These are phyloP conservation scores for Pholiota microspora DNA, from an alignment of 768 basidiomycete genomes.

Conservation along the genomic window DNA sequence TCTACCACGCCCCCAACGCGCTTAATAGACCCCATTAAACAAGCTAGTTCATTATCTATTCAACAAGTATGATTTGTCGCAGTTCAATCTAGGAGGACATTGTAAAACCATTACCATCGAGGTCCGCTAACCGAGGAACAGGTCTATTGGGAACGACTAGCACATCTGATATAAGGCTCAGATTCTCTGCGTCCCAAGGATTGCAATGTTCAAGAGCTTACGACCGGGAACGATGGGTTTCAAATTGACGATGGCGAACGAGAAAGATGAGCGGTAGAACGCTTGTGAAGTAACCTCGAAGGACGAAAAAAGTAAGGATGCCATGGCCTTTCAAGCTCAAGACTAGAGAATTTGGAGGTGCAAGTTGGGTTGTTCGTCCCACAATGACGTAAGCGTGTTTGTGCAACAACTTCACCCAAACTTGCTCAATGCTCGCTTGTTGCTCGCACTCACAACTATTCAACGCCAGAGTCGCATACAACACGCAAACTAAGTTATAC, in stretches of 20 bases:
- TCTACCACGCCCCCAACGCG: constrained; percentile 79
- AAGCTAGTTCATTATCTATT: constrained; percentile 63
- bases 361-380: no score
- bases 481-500: no score
- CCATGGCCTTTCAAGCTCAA: constrained; percentile 17
- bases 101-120: constrained; percentile 35
- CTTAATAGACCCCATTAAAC: constrained; percentile 79
- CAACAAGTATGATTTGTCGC: constrained; percentile 6
- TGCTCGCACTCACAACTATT: no score
- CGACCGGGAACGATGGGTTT: constrained; percentile 94
- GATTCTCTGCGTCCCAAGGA: background rate
- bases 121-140: constrained; percentile 55
- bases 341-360: no score
- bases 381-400: no score
- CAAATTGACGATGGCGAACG: constrained; percentile 90
- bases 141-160: constrained; percentile 41
- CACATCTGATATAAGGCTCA: background rate
- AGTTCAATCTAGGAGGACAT: background rate
- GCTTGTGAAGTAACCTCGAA: constrained; percentile 77
- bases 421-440: no score
- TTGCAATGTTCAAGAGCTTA: constrained; percentile 37
- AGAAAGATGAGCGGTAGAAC: constrained; percentile 67
- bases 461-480: no score
- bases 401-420: no score
- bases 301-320: constrained; percentile 64